phyloP scores from a whole-genome alignment of 2,329 filamentous ascomycete species.

The Chalaropsis thielavioides region DNA sequence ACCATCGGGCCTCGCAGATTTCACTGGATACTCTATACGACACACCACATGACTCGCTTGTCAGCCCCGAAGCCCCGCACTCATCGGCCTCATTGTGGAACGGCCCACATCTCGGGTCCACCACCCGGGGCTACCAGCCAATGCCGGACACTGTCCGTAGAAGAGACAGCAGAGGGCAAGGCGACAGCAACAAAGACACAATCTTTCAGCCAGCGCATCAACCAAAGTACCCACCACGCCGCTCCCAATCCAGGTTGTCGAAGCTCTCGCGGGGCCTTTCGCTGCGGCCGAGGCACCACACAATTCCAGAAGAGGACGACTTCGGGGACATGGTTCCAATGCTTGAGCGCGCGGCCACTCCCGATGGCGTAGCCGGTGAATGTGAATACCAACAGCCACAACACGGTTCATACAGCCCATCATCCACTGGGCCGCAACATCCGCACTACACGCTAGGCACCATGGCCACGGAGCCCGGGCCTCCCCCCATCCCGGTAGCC shows the following conservation, averaged over 20 bases:
- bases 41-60: neutral
- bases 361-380: neutral
- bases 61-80: neutral
- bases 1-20: neutral
- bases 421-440: neutral
- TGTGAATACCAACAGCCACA: neutral
- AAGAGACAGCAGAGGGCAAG: neutral
- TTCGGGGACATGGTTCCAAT: neutral
- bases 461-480: neutral
- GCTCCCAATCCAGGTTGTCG: neutral
- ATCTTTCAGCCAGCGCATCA: neutral
- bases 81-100: neutral
- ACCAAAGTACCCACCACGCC: neutral
- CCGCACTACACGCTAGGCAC: neutral
- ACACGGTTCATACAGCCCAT: neutral
- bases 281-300: neutral
- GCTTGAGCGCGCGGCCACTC: neutral
- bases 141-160: neutral
- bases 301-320: slow-evolving; percentile 10
- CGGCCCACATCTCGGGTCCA: neutral
- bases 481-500: neutral
- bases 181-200: neutral
- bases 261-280: neutral
- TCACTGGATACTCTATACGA: neutral
- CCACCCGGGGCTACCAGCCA: neutral